Evolutionary conservation across 2,329 filamentous ascomycete species (phyloP).

Genomic region (Volutella citrinella): DNA sequence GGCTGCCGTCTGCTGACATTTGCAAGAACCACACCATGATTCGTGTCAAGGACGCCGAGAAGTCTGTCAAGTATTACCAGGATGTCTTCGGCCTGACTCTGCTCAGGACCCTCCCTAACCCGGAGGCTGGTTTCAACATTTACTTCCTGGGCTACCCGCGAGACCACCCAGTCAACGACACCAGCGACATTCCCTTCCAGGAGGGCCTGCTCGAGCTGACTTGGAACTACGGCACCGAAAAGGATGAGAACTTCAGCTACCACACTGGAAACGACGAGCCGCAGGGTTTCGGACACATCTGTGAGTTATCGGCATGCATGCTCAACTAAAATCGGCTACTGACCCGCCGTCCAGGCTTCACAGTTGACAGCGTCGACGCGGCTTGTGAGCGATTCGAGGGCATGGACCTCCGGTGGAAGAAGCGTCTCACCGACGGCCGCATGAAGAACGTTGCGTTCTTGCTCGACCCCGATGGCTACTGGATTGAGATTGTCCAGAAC

Average conservation of each 20-base stretch:
- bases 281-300: slow-evolving; percentile 93
- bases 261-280: slow-evolving; percentile 90
- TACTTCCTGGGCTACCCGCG: slow-evolving; percentile 86
- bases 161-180: slow-evolving; percentile 49
- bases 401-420: slow-evolving; percentile 85
- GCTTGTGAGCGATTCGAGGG: slow-evolving; percentile 85
- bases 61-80: slow-evolving; percentile 76
- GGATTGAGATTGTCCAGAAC: slow-evolving; percentile 80
- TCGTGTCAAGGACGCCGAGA: slow-evolving; percentile 78
- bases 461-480: slow-evolving; percentile 84
- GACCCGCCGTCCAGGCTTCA: slow-evolving; percentile 67
- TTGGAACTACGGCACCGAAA: slow-evolving; percentile 82
- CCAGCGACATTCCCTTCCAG: slow-evolving; percentile 57
- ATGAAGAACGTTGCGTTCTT: slow-evolving; percentile 96
- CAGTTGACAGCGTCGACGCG: slow-evolving; percentile 84
- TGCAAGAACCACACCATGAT: slow-evolving; percentile 92
- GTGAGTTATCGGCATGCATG: slow-evolving; percentile 58
- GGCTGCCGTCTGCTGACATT: too few relatives aligned
- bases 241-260: slow-evolving; percentile 78
- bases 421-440: slow-evolving; percentile 83
- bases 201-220: slow-evolving; percentile 91
- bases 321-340: too few relatives aligned
- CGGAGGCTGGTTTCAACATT: slow-evolving; percentile 74
- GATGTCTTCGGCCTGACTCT: slow-evolving; percentile 87
- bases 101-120: slow-evolving; percentile 68